Evolutionary conservation across 768 basidiomycete genomes (phyloP).

Genomic region (Tulasnella sp.): DNA sequence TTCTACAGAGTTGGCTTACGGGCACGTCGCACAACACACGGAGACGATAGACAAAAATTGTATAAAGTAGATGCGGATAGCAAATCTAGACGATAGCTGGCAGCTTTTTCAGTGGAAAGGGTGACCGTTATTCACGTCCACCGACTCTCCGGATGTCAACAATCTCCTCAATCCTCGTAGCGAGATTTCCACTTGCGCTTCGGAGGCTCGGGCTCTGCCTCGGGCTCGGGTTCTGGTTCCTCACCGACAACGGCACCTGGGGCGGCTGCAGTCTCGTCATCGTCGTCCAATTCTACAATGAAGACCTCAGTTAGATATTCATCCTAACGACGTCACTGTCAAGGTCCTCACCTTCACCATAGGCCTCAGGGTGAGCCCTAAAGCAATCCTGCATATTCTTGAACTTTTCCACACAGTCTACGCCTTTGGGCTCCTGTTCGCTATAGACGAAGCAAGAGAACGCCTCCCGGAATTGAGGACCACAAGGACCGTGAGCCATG

Average conservation of each 20-base stretch:
- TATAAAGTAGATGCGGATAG: background rate
- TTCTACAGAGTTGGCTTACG: too few relatives aligned
- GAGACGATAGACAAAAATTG: background rate
- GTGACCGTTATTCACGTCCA: background rate
- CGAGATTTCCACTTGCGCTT: constrained; percentile 8
- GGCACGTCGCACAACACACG: background rate
- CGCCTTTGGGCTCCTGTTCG: constrained; percentile 92
- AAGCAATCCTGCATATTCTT: constrained; percentile 98
- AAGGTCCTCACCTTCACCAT: constrained; percentile 64
- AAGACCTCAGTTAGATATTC: background rate
- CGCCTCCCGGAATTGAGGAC: constrained; percentile 83
- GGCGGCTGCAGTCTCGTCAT: constrained; percentile 5
- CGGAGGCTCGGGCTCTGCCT: background rate
- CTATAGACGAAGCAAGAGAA: constrained; percentile 96
- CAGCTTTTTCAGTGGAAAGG: background rate
- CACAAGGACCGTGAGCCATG: constrained; percentile 97
- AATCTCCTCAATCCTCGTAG: background rate
- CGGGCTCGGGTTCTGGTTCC: background rate
- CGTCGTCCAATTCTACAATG: constrained; percentile 13
- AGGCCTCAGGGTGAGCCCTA: constrained; percentile 90
- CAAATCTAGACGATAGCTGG: background rate
- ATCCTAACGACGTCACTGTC: background rate
- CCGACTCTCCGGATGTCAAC: background rate
- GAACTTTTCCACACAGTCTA: constrained; percentile 97
- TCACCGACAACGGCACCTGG: background rate